Conservation (phyloP, 495 filamentous ascomycete species). For the Penicillium cataractarum region DNA sequence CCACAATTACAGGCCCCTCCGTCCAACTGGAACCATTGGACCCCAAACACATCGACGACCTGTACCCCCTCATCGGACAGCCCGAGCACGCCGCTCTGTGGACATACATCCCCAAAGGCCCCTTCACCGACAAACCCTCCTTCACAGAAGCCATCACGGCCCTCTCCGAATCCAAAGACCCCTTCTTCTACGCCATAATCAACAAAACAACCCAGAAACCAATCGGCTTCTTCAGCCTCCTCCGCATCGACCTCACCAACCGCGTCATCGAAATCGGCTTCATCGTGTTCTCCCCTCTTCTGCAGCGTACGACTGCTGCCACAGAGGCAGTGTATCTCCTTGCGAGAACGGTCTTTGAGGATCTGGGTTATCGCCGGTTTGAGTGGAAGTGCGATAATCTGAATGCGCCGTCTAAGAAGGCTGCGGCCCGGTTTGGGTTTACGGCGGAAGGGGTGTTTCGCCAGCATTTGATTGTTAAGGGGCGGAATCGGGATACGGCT, state of each 20-base stretch:
- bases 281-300: slow-evolving; percentile 4
- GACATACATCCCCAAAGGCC: slow-evolving; percentile 17
- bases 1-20: slow-evolving; percentile 7
- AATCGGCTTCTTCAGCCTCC: slow-evolving; percentile 11
- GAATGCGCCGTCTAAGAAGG: slow-evolving; percentile 51
- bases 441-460: slow-evolving; percentile 56
- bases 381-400: slow-evolving; percentile 62
- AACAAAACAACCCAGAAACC: slow-evolving; percentile 3
- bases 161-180: slow-evolving; percentile 6
- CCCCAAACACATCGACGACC: slow-evolving; percentile 12
- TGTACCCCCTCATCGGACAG: slow-evolving; percentile 13
- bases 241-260: slow-evolving; percentile 10
- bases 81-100: slow-evolving; percentile 11
- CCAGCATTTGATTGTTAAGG: slow-evolving; percentile 61
- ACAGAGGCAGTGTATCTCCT: slow-evolving; percentile 5
- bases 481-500: slow-evolving; percentile 56
- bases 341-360: slow-evolving; percentile 46
- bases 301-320: slow-evolving; percentile 3
- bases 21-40: slow-evolving; percentile 16
- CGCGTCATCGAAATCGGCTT: slow-evolving; percentile 8
- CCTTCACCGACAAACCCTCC: slow-evolving; percentile 17
- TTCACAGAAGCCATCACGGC: slow-evolving; percentile 11
- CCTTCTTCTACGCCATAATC: slow-evolving; percentile 18
- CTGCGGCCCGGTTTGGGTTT: slow-evolving; percentile 58
- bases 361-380: slow-evolving; percentile 54